A percentile compares a stretch with the other conserved stretches of the same genome.
phyloP scores from a whole-genome alignment of 73 alveolate genomes.

The Loxodes magnus region DNA sequence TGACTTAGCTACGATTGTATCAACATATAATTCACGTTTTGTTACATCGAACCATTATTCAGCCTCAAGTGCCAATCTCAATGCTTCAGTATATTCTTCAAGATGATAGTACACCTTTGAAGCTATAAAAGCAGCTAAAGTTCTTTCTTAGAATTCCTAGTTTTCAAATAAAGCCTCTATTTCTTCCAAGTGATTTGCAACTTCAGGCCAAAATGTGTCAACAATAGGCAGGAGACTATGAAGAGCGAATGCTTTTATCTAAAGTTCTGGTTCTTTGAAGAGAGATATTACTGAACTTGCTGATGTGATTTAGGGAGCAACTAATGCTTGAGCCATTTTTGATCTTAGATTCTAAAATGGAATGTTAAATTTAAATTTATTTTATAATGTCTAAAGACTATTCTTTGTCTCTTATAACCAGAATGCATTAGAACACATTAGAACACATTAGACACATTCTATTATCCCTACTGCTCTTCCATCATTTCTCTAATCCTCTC shows the following conservation, averaged over 20 bases:
- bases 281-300: constrained; percentile 13
- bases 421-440: no score
- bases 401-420: no score
- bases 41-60: constrained; percentile 65
- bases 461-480: no score
- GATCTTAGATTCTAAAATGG: no score
- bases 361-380: no score
- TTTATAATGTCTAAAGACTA: no score
- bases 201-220: constrained; percentile 89
- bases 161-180: constrained; percentile 59
- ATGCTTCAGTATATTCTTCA: constrained; percentile 69
- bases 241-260: constrained; percentile 58
- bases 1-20: constrained; percentile 68
- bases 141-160: constrained; percentile 32
- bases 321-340: no score
- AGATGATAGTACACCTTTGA: constrained; percentile 68
- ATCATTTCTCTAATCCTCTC: no score
- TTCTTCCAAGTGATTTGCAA: constrained; percentile 72
- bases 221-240: constrained; percentile 60
- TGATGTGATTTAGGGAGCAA: no score
- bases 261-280: constrained; percentile 58
- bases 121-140: constrained; percentile 46
- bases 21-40: constrained; percentile 54
- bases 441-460: no score
- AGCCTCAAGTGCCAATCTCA: constrained; percentile 76